Evolutionary conservation across 169 alveolate species (phyloP), one percentile per base, ranked within the genome.

Genomic region (Cytauxzoon felis): DNA sequence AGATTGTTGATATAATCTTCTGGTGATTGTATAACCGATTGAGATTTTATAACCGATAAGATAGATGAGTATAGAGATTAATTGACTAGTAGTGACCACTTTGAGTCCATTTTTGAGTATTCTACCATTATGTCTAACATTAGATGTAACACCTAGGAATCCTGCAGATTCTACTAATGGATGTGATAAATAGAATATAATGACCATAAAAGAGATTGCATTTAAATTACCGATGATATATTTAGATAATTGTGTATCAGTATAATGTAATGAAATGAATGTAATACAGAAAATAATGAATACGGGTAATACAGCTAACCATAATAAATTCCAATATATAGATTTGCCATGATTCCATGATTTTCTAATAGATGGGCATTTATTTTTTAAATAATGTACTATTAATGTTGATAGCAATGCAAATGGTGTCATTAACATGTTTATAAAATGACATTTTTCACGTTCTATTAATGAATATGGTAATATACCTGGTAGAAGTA

Each of bases 401-500:
- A 50, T 7, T 19, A 54, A 16, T 16, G 81, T 36, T 4, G 54
- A 56, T 7, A 30, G n/a, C 32, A 69, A n/a, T 13, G 48, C n/a
- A 48, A 69, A 51, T 27, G 42, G 60, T 50, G 49, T 32, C 5
- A 21, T 23, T 19, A 27, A 19, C 38, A 69, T 23, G 56, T 32
- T 69, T 23, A 69, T 24, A 6, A 52, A 49, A 23, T 41, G 56
- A 18, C 53, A 45, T 32, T 18, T 18, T 8, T 30, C 60, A 34
- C 64, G 0, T 16, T 69, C 71, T 5, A 69, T 29, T 24, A 69
- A 18, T 9, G 65, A 23, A 32, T 69, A 69, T 18, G 81, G 81
- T 26, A 69, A 16, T 11, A 69, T 34, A 1, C 70, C 57, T 3
- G 81, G 81, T 4, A 8, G 26, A 38, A 43, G 60, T 32, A 69